These are phyloP conservation scores for Abelmoschus esculentus DNA, from an alignment of 345 rosid species.

Conservation along the genomic window DNA sequence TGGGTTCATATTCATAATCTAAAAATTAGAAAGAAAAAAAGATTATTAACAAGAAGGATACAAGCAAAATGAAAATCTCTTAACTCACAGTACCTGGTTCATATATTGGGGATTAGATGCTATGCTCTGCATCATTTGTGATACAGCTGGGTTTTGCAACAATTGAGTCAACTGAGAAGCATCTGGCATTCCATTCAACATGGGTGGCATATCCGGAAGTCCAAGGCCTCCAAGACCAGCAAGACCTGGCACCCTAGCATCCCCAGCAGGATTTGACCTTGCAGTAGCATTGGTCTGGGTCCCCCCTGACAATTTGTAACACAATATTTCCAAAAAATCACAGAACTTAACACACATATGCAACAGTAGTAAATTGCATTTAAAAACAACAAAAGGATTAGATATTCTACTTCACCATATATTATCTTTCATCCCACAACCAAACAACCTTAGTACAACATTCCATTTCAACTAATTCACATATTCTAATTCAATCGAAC, in stretches of 20 bases:
- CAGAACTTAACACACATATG: not conserved
- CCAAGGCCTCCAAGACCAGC: conserved; percentile 63
- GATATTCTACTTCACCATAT: not conserved
- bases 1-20: not conserved
- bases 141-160: conserved; percentile 74
- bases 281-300: conserved; percentile 46
- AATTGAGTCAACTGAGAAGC: conserved; percentile 55
- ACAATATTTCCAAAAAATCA: not conserved
- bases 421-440: not conserved
- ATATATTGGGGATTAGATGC: conserved; percentile 72
- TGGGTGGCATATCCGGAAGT: conserved; percentile 44
- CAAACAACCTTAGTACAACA: not conserved
- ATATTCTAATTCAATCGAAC: not conserved
- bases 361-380: not conserved
- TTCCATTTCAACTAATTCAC: not conserved
- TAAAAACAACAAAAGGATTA: conserved; percentile 4
- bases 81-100: conserved; percentile 57
- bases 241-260: conserved; percentile 44
- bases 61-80: not conserved
- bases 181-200: conserved; percentile 52
- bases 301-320: conserved; percentile 25
- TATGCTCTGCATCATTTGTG: conserved; percentile 80
- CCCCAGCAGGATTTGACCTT: conserved; percentile 42
- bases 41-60: conserved; percentile 1
- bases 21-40: not conserved